phyloP scores from a whole-genome alignment of 805 yeast genomes.

The Danielia oregonensis region DNA sequence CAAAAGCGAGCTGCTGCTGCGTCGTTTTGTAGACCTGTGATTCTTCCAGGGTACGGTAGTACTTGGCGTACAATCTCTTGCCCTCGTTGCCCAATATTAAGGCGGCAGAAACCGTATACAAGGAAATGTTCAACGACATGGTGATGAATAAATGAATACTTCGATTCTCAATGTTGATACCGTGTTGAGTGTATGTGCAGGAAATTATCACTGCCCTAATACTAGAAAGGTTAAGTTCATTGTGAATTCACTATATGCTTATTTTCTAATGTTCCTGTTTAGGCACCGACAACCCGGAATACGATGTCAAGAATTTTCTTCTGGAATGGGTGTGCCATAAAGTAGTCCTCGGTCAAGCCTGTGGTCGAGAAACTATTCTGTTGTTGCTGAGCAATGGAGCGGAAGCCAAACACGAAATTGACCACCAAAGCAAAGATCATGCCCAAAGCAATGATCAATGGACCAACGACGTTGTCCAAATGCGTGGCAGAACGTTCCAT shows the following conservation, averaged over 20 bases:
- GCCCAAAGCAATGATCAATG: slow-evolving; percentile 70
- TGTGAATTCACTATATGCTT: too few relatives aligned
- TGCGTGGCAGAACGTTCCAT: slow-evolving; percentile 81
- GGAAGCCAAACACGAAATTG: slow-evolving; percentile 68
- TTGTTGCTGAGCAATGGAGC: slow-evolving; percentile 18
- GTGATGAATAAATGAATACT: slow-evolving; percentile 1
- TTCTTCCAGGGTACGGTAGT: slow-evolving; percentile 54
- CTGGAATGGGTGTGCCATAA: slow-evolving; percentile 30
- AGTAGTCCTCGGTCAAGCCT: slow-evolving; percentile 27
- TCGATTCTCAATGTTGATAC: slow-evolving; percentile 2
- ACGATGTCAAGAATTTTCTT: slow-evolving; percentile 33
- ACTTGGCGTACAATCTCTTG: slow-evolving; percentile 76
- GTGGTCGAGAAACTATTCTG: slow-evolving; percentile 13
- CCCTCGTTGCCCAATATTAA: slow-evolving; percentile 81
- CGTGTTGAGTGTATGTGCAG: not conserved
- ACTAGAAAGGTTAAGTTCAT: too few relatives aligned
- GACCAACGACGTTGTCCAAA: slow-evolving; percentile 87
- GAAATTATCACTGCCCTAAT: too few relatives aligned
- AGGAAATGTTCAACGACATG: slow-evolving; percentile 52
- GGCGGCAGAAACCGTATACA: slow-evolving; percentile 80
- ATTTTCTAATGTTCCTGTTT: too few relatives aligned
- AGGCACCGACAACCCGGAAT: slow-evolving; percentile 22
- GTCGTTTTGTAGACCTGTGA: slow-evolving; percentile 40
- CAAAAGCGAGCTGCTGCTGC: slow-evolving; percentile 75
- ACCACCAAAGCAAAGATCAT: slow-evolving; percentile 61